phyloP scores from a whole-genome alignment of 208 protist genomes.

The Leptomonas seymouri region DNA sequence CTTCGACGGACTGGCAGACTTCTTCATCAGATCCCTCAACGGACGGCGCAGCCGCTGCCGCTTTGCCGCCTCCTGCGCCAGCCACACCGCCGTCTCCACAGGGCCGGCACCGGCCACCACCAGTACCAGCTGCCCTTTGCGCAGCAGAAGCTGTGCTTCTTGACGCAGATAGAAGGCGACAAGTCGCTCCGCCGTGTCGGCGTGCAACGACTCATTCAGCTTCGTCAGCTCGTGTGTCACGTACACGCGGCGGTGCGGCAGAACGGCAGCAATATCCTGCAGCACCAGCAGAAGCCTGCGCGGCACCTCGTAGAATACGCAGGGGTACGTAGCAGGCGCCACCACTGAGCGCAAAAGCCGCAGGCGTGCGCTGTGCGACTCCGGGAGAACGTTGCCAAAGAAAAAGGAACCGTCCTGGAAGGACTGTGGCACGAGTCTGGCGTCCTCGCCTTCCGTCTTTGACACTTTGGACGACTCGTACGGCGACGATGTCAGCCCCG shows the following conservation, averaged over 20 bases:
- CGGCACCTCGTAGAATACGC: constrained; percentile 91
- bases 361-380: constrained; percentile 63
- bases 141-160: constrained; percentile 68
- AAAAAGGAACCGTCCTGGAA: constrained; percentile 83
- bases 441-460: background rate
- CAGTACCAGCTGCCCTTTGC: constrained; percentile 83
- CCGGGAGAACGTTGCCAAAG: constrained; percentile 86
- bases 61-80: constrained; percentile 57
- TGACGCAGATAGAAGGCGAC: constrained; percentile 75
- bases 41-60: constrained; percentile 56
- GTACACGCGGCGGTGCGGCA: constrained; percentile 75
- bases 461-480: constrained; percentile 31
- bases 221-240: constrained; percentile 92
- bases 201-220: constrained; percentile 89
- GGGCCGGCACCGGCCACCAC: constrained; percentile 76
- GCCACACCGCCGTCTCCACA: constrained; percentile 61
- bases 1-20: background rate
- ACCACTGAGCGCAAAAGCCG: constrained; percentile 70
- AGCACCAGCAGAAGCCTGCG: constrained; percentile 76
- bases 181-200: constrained; percentile 75
- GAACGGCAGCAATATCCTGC: constrained; percentile 77
- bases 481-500: constrained; percentile 66
- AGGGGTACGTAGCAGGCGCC: constrained; percentile 61
- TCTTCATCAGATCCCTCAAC: constrained; percentile 41
- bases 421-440: constrained; percentile 14